Evolutionary conservation across 371 early-diverging fungal species (phyloP).

Genomic region (Mucor mucedo): DNA sequence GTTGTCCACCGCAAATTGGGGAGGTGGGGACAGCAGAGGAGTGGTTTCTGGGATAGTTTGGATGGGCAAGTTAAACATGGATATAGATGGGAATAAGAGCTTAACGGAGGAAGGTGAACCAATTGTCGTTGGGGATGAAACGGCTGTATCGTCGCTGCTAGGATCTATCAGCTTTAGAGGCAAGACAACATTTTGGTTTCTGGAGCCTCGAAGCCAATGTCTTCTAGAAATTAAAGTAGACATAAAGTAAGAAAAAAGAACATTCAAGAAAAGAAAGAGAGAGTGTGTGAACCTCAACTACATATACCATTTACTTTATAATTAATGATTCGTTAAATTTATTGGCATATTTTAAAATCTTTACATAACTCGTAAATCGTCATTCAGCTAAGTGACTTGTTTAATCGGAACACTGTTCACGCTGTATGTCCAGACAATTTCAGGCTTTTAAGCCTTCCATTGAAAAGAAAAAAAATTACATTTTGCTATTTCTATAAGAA

Average conservation of each 20-base stretch:
- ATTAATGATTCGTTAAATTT: slow-evolving; percentile 11
- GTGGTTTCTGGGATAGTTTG: background rate
- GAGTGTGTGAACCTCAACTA: too few species aligned
- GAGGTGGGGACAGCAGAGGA: slow-evolving; percentile 18
- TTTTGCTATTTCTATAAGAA: too few species aligned
- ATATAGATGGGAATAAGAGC: slow-evolving; percentile 41
- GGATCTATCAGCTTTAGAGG: slow-evolving; percentile 44
- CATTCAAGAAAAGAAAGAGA: background rate
- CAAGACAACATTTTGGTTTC: slow-evolving; percentile 6
- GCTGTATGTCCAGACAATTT: too few species aligned
- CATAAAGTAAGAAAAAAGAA: background rate
- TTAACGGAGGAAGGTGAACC: slow-evolving; percentile 32
- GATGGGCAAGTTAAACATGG: slow-evolving; percentile 36
- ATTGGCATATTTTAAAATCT: slow-evolving; percentile 18
- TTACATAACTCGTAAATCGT: background rate
- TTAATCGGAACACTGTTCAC: too few species aligned
- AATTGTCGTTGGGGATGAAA: slow-evolving; percentile 31
- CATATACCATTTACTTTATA: background rate
- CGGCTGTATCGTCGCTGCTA: slow-evolving; percentile 18
- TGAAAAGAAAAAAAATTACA: too few species aligned
- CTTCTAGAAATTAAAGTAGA: slow-evolving; percentile 15
- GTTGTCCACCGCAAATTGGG: slow-evolving; percentile 34
- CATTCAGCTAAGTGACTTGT: background rate
- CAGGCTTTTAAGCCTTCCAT: too few species aligned
- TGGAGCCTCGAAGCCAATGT: slow-evolving; percentile 15